These are phyloP conservation scores for Didymella keratinophila DNA, from an alignment of 2,329 filamentous ascomycete species.

Conservation along the genomic window DNA sequence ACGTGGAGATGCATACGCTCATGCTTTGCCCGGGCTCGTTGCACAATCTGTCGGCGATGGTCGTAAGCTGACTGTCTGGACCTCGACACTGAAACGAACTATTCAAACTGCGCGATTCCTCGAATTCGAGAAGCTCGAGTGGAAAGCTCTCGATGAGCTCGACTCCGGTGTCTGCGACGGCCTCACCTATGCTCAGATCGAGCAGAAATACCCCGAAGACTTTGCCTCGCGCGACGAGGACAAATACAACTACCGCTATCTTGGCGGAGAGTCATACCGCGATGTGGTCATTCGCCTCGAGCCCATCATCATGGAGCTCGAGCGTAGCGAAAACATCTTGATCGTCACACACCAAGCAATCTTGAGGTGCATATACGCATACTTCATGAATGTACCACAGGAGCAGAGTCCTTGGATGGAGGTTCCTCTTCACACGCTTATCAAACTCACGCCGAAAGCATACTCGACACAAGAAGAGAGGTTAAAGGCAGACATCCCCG, in stretches of 20 bases:
- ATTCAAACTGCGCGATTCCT: constrained; percentile 90
- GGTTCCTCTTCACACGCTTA: constrained; percentile 92
- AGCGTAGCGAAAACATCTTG: constrained; percentile 93
- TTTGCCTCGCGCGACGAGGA: constrained; percentile 95
- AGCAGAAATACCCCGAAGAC: constrained; percentile 88
- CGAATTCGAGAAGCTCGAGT: constrained; percentile 93
- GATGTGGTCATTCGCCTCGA: constrained; percentile 98
- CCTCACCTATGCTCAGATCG: constrained; percentile 94
- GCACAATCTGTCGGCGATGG: constrained; percentile 83
- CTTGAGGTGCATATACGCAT: constrained; percentile 95
- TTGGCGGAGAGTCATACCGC: constrained; percentile 92
- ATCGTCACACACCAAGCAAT: constrained; percentile 99
- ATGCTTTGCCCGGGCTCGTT: constrained; percentile 83
- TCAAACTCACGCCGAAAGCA: constrained; percentile 93
- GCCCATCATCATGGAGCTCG: constrained; percentile 99
- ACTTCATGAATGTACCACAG: constrained; percentile 98
- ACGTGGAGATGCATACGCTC: constrained; percentile 86
- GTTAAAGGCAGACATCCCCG: constrained; percentile 89
- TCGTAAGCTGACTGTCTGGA: constrained; percentile 75
- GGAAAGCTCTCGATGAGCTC: constrained; percentile 97
- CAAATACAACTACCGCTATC: constrained; percentile 99
- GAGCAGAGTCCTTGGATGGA: constrained; percentile 97
- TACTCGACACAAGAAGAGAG: constrained; percentile 92
- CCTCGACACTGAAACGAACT: constrained; percentile 79
- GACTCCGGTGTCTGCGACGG: constrained; percentile 97